Evolutionary conservation across 176 grass and related monocot genomes (phyloP), one percentile per base, ranked within the genome.

Genomic region (Metroxylon sagu): DNA sequence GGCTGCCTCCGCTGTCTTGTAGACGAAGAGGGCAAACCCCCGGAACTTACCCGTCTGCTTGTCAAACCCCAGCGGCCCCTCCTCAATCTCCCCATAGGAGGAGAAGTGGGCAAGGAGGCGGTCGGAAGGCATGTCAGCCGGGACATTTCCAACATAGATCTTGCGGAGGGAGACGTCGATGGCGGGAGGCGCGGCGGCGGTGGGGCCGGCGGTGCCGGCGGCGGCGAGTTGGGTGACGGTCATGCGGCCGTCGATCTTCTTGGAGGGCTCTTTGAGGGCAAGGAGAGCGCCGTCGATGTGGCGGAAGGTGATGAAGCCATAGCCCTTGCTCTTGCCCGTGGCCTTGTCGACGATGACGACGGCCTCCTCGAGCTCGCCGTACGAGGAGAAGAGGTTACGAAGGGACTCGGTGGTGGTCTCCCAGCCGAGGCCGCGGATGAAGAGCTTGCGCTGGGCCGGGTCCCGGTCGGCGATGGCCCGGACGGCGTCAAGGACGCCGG

Each of bases 291-390:
- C 86, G 16, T 98, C 93, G 3, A 83, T 72, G 53, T 98, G 77
- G 66, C 84, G 87, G 82, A 98, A 98, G 65, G 93, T 92, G 70
- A 98, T 85, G 72, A 98, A 98, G 0, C 93, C 93, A 23, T 98
- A 98, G 25, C 93, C 84, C 69, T 92, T 98, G 49, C 84, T 88
- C 52, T 78, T 78, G 14, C 88, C 93, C 14, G 88, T 98, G 62
- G 67, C 4, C 60, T 91, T 98, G 66, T 98, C 93, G 52, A 79
- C 74, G 66, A 98, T 89, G 69, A 98, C 79, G 1, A 88, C 87
- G 21, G 79, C 88, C 78, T 98, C 93, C 52, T 92, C 88, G 35
- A 98, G 65, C 59, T 89, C 88, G 1, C 93, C 93, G 19, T 83
- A 89, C 27, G 84, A n/a, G 52, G 88, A 76, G 79, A 98, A 98